Conservation (phyloP, 2,329 filamentous ascomycete species). For the Orbilia quercus region DNA sequence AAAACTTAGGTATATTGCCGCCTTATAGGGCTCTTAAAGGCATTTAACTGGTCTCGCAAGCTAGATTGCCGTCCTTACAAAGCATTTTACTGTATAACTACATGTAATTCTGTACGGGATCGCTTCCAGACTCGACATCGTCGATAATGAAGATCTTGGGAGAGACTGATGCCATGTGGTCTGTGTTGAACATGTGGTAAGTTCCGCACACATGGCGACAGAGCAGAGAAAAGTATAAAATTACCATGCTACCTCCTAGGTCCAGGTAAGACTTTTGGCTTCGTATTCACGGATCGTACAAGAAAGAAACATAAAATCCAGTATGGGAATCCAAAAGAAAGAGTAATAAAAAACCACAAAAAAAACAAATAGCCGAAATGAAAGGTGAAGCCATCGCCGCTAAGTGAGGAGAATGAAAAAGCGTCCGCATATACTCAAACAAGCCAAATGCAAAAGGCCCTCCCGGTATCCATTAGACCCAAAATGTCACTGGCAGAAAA, state of each 20-base stretch:
- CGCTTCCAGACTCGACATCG: too few relatives aligned
- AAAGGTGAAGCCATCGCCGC: conserved; percentile 7
- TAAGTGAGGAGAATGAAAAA: conserved; percentile 16
- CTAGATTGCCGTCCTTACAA: too few relatives aligned
- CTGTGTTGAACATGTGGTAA: conserved; percentile 42
- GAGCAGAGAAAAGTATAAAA: not conserved
- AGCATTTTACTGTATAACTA: too few relatives aligned
- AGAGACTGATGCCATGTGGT: not conserved
- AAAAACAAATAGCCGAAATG: conserved; percentile 1
- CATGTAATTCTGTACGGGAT: too few relatives aligned
- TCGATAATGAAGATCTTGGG: too few relatives aligned
- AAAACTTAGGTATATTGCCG: too few relatives aligned
- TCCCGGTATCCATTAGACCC: conserved; percentile 27
- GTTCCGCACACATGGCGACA: not conserved
- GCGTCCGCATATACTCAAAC: conserved; percentile 6
- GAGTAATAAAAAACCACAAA: conserved; percentile 1
- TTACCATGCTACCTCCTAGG: conserved; percentile 8
- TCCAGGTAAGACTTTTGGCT: conserved; percentile 3
- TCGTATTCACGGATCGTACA: conserved; percentile 13
- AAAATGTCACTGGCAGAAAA: conserved; percentile 6
- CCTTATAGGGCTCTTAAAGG: too few relatives aligned
- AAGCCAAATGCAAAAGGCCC: conserved; percentile 32
- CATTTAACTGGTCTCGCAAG: too few relatives aligned
- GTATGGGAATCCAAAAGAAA: not conserved
- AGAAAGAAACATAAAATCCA: not conserved